Conservation (phyloP, 2,329 filamentous ascomycete species). For the Pseudocercospora crystallina region DNA sequence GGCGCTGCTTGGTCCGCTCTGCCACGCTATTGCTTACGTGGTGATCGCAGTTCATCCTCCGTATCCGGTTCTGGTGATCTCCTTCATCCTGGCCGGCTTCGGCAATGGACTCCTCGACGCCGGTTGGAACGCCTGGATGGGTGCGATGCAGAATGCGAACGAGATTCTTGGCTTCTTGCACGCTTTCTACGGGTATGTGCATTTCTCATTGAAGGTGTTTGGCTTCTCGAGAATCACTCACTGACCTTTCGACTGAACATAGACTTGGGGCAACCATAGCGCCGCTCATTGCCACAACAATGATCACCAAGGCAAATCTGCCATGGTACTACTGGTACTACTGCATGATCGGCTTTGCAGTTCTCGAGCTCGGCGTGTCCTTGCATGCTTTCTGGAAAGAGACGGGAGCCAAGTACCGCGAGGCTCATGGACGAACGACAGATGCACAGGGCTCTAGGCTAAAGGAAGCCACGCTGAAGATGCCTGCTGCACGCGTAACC, state of each 20-base stretch:
- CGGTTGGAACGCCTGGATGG: conserved; percentile 63
- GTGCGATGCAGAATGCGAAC: conserved; percentile 50
- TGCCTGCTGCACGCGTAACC: conserved; percentile 56
- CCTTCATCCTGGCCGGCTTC: conserved; percentile 66
- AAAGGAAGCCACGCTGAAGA: conserved; percentile 50
- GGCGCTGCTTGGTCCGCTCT: conserved; percentile 62
- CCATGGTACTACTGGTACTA: conserved; percentile 77
- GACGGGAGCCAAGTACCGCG: conserved; percentile 59
- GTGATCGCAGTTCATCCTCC: conserved; percentile 67
- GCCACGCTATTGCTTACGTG: conserved; percentile 65
- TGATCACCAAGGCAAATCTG: conserved; percentile 63
- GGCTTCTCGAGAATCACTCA: too few species aligned
- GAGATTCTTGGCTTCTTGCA: conserved; percentile 73
- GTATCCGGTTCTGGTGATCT: conserved; percentile 64
- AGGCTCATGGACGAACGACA: conserved; percentile 46
- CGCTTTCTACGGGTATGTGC: conserved; percentile 60
- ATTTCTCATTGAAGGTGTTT: too few species aligned
- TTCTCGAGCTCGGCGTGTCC: conserved; percentile 56
- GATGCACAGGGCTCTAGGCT: conserved; percentile 50
- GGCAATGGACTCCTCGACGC: conserved; percentile 69
- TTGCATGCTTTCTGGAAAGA: conserved; percentile 63
- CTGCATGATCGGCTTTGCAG: conserved; percentile 64
- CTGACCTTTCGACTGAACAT: too few species aligned
- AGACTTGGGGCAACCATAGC: conserved; percentile 64
- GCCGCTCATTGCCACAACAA: conserved; percentile 69